Evolutionary conservation across 108 stramenopile genomes (phyloP).

Genomic region (Fistulifera solaris): DNA sequence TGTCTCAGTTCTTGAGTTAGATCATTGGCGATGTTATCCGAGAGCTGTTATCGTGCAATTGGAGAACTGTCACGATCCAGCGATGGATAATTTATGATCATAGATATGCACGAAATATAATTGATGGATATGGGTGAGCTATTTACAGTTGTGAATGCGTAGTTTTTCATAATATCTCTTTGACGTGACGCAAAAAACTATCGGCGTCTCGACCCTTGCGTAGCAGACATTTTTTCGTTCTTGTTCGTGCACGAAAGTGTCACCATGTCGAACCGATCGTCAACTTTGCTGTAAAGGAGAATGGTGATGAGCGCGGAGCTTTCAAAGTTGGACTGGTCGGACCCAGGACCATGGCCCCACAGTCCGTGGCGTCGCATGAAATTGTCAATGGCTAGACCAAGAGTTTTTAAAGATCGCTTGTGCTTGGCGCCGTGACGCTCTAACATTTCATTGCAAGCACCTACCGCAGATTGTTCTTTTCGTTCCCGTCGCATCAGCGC

Average conservation of each 20-base stretch:
- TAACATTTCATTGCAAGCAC: constrained; percentile 12
- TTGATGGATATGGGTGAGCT: no score
- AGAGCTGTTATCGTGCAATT: neutral
- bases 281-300: constrained; percentile 36
- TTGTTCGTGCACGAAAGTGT: constrained; percentile 12
- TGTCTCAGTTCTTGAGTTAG: constrained; percentile 90
- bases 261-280: constrained; percentile 54
- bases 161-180: no score
- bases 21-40: neutral
- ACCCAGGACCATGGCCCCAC: constrained; percentile 12
- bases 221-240: neutral
- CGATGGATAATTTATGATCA: no score
- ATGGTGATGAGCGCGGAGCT: constrained; percentile 1
- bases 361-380: constrained; percentile 29
- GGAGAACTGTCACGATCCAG: no score
- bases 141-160: no score
- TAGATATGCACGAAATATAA: no score
- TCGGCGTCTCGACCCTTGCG: no score
- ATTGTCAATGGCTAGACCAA: constrained; percentile 34
- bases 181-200: no score
- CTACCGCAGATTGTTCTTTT: constrained; percentile 14
- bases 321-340: neutral
- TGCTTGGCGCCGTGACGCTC: constrained; percentile 25
- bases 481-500: constrained; percentile 23
- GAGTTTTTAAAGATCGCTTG: constrained; percentile 38